A percentile compares a stretch with the other conserved stretches of the same genome.
phyloP scores from a whole-genome alignment of 1,284 basidiomycete genomes.

The Cutaneotrichosporon sp. region DNA sequence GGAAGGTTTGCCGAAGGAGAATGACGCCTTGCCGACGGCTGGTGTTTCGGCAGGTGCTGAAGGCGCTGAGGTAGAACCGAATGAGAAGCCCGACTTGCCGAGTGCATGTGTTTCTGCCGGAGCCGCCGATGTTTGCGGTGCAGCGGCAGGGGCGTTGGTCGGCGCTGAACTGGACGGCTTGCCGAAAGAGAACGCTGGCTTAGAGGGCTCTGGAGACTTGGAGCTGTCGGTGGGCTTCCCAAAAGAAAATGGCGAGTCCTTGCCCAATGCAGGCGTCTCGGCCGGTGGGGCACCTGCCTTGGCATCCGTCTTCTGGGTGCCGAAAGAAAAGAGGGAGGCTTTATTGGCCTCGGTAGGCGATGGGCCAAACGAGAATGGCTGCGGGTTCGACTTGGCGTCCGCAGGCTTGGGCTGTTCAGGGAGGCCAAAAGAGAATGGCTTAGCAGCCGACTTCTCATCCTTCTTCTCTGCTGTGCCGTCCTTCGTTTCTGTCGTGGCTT shows the following conservation, averaged over 20 bases:
- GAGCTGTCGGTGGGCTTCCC: not conserved
- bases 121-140: too few relatives aligned
- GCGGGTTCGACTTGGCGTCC: too few relatives aligned
- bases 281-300: too few relatives aligned
- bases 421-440: too few relatives aligned
- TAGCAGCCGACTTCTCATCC: not conserved
- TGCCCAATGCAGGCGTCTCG: not conserved
- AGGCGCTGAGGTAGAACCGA: not conserved
- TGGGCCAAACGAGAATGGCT: too few relatives aligned
- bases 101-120: not conserved
- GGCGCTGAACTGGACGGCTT: slow-evolving; percentile 31
- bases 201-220: not conserved
- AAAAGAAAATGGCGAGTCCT: not conserved
- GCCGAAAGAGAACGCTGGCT: not conserved
- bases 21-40: not conserved
- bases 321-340: too few relatives aligned
- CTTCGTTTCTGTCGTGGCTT: too few relatives aligned
- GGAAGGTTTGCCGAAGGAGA: slow-evolving; percentile 5
- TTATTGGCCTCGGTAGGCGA: too few relatives aligned
- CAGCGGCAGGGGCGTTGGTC: too few relatives aligned
- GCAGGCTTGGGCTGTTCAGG: too few relatives aligned
- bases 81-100: slow-evolving; percentile 4
- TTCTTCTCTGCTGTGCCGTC: not conserved
- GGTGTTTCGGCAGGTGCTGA: not conserved
- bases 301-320: too few relatives aligned